Evolutionary conservation across 768 basidiomycete genomes (phyloP).

Genomic region (Leccinum boreale): DNA sequence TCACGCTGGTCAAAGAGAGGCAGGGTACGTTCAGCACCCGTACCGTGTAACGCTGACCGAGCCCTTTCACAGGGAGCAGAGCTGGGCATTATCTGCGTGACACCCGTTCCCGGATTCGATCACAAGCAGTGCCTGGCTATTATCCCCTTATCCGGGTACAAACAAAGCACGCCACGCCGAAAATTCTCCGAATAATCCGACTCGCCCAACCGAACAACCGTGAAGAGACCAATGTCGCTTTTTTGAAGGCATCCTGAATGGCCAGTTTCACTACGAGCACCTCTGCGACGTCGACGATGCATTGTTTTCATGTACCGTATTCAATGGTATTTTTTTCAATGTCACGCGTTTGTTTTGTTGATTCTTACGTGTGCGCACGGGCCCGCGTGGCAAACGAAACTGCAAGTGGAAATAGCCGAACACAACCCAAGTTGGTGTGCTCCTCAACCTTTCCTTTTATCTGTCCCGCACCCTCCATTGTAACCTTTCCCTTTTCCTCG

Average conservation of each 20-base stretch:
- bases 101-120: constrained; percentile 16
- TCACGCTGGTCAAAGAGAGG: background rate
- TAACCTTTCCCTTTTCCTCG: constrained; percentile 16
- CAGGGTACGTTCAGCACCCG: constrained; percentile 11
- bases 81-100: constrained; percentile 3
- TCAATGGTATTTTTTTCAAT: constrained; percentile 32
- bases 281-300: constrained; percentile 19
- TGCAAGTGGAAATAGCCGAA: constrained; percentile 39
- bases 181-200: constrained; percentile 13
- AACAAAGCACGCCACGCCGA: constrained; percentile 28
- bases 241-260: constrained; percentile 13
- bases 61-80: background rate
- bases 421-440: constrained; percentile 38
- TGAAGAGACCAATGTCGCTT: background rate
- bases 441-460: constrained; percentile 41
- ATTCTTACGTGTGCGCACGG: constrained; percentile 38
- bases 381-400: constrained; percentile 40
- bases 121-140: constrained; percentile 20
- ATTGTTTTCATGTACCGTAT: constrained; percentile 28
- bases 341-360: constrained; percentile 31
- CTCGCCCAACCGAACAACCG: background rate
- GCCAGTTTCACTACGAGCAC: constrained; percentile 17
- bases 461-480: constrained; percentile 30
- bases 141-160: constrained; percentile 30
- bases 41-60: constrained; percentile 3